phyloP scores from a whole-genome alignment of 768 basidiomycete species.

The Udeniomyces megalosporus region DNA sequence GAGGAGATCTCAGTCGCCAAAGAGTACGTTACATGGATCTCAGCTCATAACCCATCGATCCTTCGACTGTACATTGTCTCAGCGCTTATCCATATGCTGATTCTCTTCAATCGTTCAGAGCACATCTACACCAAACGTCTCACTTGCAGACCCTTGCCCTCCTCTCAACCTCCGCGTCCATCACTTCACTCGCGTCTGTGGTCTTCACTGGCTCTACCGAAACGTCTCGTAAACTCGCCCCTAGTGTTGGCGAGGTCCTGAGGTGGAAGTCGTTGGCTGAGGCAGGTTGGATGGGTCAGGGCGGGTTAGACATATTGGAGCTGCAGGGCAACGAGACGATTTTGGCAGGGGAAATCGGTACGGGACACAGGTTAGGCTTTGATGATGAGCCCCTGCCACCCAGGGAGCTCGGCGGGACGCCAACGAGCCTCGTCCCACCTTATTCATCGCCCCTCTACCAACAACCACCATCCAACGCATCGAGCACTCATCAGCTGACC shows the following conservation, averaged over 20 bases:
- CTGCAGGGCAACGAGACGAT: too few species aligned
- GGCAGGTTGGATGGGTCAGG: background rate
- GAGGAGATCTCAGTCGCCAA: background rate
- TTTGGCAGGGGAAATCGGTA: too few species aligned
- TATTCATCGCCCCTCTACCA: too few species aligned
- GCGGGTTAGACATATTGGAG: background rate
- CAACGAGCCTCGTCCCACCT: too few species aligned
- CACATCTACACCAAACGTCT: background rate
- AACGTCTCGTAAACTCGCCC: background rate
- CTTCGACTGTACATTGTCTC: background rate
- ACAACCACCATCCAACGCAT: too few species aligned
- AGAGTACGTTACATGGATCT: background rate
- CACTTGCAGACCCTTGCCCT: conserved; percentile 2
- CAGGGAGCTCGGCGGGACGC: too few species aligned
- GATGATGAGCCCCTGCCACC: too few species aligned
- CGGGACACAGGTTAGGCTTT: too few species aligned
- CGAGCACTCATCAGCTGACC: too few species aligned
- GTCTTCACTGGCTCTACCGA: background rate
- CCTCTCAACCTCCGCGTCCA: background rate
- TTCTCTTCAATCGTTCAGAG: background rate
- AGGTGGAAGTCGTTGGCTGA: background rate
- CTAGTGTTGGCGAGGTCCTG: background rate
- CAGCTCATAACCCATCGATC: background rate
- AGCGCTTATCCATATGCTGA: background rate
- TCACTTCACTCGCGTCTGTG: background rate